These are phyloP conservation scores for Cystofilobasidium capitatum DNA, from an alignment of 768 basidiomycete species.

Conservation along the genomic window DNA sequence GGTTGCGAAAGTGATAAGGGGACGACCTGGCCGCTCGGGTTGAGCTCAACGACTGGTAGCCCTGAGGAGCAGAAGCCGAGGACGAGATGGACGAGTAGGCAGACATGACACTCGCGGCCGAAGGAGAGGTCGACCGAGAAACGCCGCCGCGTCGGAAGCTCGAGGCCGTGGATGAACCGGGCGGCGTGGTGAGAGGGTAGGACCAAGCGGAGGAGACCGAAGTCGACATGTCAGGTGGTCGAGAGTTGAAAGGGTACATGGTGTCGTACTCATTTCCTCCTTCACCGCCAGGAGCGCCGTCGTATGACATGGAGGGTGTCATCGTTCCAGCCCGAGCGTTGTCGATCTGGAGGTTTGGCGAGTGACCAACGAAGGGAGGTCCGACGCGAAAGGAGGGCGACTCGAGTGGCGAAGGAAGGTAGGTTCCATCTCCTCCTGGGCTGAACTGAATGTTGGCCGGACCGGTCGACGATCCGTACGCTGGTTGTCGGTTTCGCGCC, in stretches of 20 bases:
- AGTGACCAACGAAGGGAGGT: not conserved
- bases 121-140: not conserved
- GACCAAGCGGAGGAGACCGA: slow-evolving; percentile 2
- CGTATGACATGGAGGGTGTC: not conserved
- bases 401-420: slow-evolving; percentile 4
- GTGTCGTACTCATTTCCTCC: not conserved
- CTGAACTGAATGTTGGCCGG: not conserved
- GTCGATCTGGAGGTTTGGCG: not conserved
- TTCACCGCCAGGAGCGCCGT: not conserved
- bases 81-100: slow-evolving; percentile 3
- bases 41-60: not conserved
- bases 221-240: slow-evolving; percentile 1
- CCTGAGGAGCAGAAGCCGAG: not conserved
- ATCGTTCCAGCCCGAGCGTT: not conserved
- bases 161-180: not conserved
- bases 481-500: not conserved
- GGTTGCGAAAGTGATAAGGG: not conserved
- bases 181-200: not conserved
- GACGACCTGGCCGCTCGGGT: not conserved
- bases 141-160: not conserved
- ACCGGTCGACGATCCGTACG: too few relatives aligned
- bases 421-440: not conserved
- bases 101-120: slow-evolving; percentile 1
- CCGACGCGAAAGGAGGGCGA: not conserved
- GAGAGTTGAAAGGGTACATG: not conserved